Evolutionary conservation across 768 basidiomycete species (phyloP).

Genomic region (Pulveroboletus sp.): DNA sequence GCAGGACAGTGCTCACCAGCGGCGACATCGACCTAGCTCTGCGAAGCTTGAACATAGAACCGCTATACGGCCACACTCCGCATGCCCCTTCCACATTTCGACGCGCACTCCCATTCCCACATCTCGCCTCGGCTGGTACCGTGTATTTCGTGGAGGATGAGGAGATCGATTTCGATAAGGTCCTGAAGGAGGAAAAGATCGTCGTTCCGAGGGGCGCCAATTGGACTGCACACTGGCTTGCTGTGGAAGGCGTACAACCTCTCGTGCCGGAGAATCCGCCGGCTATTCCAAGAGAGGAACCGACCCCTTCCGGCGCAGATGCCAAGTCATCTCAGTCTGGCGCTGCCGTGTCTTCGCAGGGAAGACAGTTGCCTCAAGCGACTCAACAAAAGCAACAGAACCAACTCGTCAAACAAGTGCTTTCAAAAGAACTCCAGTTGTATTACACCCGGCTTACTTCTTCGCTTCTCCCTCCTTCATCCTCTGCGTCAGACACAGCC

Average conservation of each 20-base stretch:
- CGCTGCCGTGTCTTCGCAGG: slow-evolving; percentile 18
- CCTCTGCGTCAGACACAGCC: slow-evolving; percentile 44
- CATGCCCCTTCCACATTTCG: slow-evolving; percentile 35
- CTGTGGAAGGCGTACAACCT: slow-evolving; percentile 96
- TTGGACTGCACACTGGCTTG: slow-evolving; percentile 97
- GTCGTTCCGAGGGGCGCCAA: slow-evolving; percentile 72
- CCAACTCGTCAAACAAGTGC: slow-evolving; percentile 83
- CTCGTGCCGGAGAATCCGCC: slow-evolving; percentile 95
- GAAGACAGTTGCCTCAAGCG: slow-evolving; percentile 22
- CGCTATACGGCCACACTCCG: slow-evolving; percentile 64
- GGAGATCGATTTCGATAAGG: slow-evolving; percentile 93
- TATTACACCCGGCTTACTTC: slow-evolving; percentile 91
- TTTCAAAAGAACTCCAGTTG: slow-evolving; percentile 90
- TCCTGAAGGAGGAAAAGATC: slow-evolving; percentile 83
- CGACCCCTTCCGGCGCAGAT: slow-evolving; percentile 22
- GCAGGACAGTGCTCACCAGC: slow-evolving; percentile 84
- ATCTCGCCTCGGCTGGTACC: slow-evolving; percentile 48
- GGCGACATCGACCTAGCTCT: slow-evolving; percentile 92
- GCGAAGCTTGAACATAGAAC: slow-evolving; percentile 93
- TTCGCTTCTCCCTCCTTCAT: slow-evolving; percentile 54
- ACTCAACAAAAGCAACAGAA: slow-evolving; percentile 55
- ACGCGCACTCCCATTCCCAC: slow-evolving; percentile 43
- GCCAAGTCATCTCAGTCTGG: slow-evolving; percentile 28
- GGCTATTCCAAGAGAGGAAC: slow-evolving; percentile 61
- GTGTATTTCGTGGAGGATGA: slow-evolving; percentile 96